Conservation (phyloP, 2,329 filamentous ascomycete species). For the Exserohilum rostratum region DNA sequence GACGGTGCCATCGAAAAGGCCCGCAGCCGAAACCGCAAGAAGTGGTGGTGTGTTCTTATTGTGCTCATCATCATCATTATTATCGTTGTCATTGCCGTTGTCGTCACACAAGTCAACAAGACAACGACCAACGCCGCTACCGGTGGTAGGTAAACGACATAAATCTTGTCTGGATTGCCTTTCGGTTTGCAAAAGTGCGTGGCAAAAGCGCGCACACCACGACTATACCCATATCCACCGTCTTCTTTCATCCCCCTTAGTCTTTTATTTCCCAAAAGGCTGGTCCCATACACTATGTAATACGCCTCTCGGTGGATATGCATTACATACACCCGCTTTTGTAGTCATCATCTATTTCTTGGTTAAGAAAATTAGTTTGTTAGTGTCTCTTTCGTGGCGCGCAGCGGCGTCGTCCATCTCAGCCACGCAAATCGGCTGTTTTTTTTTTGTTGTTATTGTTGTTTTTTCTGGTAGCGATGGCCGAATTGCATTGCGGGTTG, state of each 20-base stretch:
- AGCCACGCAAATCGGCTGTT: constrained; percentile 2
- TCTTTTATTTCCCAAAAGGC: constrained; percentile 18
- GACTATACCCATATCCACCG: constrained; percentile 9
- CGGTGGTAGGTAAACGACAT: not conserved
- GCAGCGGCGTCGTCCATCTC: constrained; percentile 13
- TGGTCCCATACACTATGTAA: constrained; percentile 24
- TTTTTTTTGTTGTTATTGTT: constrained; percentile 1
- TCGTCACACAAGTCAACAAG: constrained; percentile 40
- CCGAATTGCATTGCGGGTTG: constrained; percentile 8
- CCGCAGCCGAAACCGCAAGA: constrained; percentile 74
- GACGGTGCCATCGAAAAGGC: constrained; percentile 82
- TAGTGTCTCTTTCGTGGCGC: constrained; percentile 4
- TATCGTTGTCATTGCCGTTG: constrained; percentile 49
- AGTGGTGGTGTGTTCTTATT: constrained; percentile 93
- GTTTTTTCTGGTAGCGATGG: constrained; percentile 10
- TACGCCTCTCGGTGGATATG: constrained; percentile 22
- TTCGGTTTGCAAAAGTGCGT: not conserved
- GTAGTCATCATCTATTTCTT: constrained; percentile 8
- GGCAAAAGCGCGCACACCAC: not conserved
- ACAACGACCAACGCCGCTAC: no score
- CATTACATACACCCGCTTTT: constrained; percentile 18
- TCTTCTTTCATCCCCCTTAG: constrained; percentile 10
- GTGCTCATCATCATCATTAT: constrained; percentile 50
- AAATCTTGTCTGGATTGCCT: not conserved
- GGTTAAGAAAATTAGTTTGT: constrained; percentile 11